phyloP scores from a whole-genome alignment of 1,139 yeast species.

The Hansenula anomala region DNA sequence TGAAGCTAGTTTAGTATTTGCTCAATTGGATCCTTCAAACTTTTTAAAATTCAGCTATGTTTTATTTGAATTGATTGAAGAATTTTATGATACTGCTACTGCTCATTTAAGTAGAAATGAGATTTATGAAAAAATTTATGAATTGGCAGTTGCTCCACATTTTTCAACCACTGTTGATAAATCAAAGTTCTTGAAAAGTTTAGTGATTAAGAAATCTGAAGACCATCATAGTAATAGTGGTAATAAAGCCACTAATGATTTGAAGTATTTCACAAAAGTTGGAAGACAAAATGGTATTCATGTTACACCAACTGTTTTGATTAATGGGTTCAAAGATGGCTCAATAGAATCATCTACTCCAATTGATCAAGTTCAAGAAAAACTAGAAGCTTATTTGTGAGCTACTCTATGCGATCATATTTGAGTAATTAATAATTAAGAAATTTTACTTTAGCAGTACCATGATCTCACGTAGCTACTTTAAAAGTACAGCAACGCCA shows the following conservation, averaged over 20 bases:
- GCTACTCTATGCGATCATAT: too few species aligned
- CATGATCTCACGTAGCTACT: too few species aligned
- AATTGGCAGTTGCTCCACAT: slow-evolving; percentile 40
- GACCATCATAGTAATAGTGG: slow-evolving; percentile 45
- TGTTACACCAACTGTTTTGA: slow-evolving; percentile 75
- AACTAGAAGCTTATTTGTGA: slow-evolving; percentile 19
- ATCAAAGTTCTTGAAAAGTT: slow-evolving; percentile 29
- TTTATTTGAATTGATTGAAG: slow-evolving; percentile 46
- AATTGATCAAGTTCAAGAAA: slow-evolving; percentile 26
- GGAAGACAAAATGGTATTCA: slow-evolving; percentile 79
- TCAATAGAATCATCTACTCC: slow-evolving; percentile 40
- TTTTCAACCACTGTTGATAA: slow-evolving; percentile 31
- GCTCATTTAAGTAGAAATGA: slow-evolving; percentile 50
- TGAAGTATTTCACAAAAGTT: slow-evolving; percentile 69
- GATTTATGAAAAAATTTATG: slow-evolving; percentile 39
- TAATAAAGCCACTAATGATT: slow-evolving; percentile 52
- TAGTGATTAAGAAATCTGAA: too few species aligned
- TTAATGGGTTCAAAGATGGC: slow-evolving; percentile 57
- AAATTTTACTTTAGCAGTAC: too few species aligned
- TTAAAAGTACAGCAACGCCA: too few species aligned
- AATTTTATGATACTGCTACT: slow-evolving; percentile 61
- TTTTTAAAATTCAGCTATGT: slow-evolving; percentile 62
- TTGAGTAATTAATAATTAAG: too few species aligned
- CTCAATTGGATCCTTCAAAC: slow-evolving; percentile 48
- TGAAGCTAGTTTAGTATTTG: slow-evolving; percentile 71